A percentile compares a stretch with the other conserved stretches of the same genome.
Conservation (phyloP, 2,329 filamentous ascomycete species). For the Catunica adiposa region DNA sequence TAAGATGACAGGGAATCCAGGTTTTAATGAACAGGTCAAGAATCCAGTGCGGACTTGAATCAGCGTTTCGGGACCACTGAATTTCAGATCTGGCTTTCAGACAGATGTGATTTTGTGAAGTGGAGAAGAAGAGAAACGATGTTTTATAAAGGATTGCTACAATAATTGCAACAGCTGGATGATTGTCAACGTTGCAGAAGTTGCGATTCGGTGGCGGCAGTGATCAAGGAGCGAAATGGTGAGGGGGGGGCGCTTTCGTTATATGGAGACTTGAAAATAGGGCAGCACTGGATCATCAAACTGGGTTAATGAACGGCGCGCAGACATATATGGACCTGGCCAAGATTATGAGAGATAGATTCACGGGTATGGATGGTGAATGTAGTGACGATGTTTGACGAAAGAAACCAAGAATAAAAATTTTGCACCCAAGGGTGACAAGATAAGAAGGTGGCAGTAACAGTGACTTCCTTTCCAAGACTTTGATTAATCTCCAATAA, state of each 20-base stretch:
- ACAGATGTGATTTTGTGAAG: neutral
- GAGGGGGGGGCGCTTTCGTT: neutral
- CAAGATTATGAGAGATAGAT: too few relatives aligned
- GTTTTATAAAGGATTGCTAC: neutral
- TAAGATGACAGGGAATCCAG: neutral
- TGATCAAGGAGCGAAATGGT: neutral
- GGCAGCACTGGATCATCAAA: neutral
- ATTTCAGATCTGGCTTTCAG: neutral
- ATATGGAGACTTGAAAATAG: too few relatives aligned
- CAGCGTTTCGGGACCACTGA: neutral
- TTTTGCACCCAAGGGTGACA: neutral
- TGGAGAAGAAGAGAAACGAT: neutral
- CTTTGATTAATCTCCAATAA: neutral
- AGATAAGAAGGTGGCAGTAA: neutral
- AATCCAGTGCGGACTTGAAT: neutral
- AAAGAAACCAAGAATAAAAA: neutral
- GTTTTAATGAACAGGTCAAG: neutral
- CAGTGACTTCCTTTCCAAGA: neutral
- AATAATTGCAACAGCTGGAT: neutral
- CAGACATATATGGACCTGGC: too few relatives aligned
- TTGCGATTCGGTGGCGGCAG: neutral
- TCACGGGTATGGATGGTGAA: too few relatives aligned
- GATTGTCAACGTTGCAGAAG: neutral
- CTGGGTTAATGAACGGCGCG: too few relatives aligned
- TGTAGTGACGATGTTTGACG: neutral